These are phyloP conservation scores for Tetrahymena malaccensis DNA, from an alignment of 73 alveolate species.

Conservation along the genomic window DNA sequence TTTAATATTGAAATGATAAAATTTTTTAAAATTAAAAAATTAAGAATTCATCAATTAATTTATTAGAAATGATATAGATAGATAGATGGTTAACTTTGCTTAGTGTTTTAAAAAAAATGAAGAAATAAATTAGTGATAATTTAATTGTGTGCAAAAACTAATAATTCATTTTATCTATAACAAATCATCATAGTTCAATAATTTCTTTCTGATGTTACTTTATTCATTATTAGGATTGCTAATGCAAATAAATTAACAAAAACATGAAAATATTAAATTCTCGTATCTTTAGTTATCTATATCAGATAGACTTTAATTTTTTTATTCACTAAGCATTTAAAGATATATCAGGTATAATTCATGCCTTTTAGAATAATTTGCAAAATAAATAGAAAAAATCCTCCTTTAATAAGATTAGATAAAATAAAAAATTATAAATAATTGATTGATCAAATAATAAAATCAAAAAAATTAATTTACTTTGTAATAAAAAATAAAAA, in stretches of 20 bases:
- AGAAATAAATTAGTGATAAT: no score
- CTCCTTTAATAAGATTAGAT: background rate
- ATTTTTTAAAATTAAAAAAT: background rate
- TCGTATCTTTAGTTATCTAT: background rate
- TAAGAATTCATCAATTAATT: background rate
- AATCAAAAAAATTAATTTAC: background rate
- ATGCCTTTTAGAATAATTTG: background rate
- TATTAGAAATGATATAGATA: background rate
- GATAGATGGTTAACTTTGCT: background rate
- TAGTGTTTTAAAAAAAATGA: background rate
- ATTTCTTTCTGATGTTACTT: background rate
- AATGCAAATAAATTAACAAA: background rate
- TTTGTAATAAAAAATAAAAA: background rate
- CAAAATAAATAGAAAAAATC: background rate
- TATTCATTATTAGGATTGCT: background rate
- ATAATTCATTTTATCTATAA: background rate
- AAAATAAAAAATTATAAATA: background rate
- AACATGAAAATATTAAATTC: background rate
- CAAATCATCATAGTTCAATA: background rate
- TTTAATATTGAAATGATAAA: background rate
- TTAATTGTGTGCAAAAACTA: no score
- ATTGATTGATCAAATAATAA: background rate
- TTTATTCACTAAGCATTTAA: background rate
- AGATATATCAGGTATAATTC: background rate
- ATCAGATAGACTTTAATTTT: background rate